phyloP scores from a whole-genome alignment of 768 basidiomycete species.

The Bullera alba region DNA sequence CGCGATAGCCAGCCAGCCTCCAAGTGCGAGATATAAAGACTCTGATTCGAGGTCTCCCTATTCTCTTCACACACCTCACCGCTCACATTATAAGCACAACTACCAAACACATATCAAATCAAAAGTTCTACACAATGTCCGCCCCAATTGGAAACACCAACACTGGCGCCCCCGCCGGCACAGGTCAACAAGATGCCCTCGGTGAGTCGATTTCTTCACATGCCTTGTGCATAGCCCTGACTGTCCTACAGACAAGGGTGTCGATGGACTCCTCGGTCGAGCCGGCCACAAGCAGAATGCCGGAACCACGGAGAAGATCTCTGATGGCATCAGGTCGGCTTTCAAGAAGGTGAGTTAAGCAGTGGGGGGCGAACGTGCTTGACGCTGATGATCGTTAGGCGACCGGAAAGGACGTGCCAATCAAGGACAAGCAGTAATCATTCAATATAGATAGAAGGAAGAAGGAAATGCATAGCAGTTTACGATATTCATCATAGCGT shows the following conservation, averaged over 20 bases:
- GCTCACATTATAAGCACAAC: too few relatives aligned
- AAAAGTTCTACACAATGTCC: slow-evolving; percentile 3
- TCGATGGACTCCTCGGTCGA: slow-evolving; percentile 10
- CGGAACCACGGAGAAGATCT: slow-evolving; percentile 34
- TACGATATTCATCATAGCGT: too few relatives aligned
- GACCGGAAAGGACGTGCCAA: slow-evolving; percentile 12
- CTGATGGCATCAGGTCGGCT: slow-evolving; percentile 22
- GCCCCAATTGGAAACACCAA: not conserved
- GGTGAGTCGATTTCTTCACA: slow-evolving; percentile 7
- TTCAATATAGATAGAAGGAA: too few relatives aligned
- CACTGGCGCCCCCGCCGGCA: not conserved
- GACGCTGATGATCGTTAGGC: not conserved
- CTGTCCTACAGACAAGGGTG: slow-evolving; percentile 20
- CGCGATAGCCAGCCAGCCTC: too few relatives aligned
- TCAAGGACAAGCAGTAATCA: slow-evolving; percentile 6
- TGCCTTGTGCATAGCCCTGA: not conserved
- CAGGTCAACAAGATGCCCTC: slow-evolving; percentile 25
- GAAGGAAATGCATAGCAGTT: too few relatives aligned
- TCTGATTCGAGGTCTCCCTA: too few relatives aligned
- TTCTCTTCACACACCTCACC: too few relatives aligned
- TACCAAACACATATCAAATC: too few relatives aligned
- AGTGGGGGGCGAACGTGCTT: not conserved
- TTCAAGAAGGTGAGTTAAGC: slow-evolving; percentile 27
- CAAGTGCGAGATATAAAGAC: too few relatives aligned
- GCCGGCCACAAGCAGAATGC: slow-evolving; percentile 19